These are phyloP conservation scores for Aspergillus baeticus DNA, from an alignment of 495 filamentous ascomycete genomes.

Conservation along the genomic window DNA sequence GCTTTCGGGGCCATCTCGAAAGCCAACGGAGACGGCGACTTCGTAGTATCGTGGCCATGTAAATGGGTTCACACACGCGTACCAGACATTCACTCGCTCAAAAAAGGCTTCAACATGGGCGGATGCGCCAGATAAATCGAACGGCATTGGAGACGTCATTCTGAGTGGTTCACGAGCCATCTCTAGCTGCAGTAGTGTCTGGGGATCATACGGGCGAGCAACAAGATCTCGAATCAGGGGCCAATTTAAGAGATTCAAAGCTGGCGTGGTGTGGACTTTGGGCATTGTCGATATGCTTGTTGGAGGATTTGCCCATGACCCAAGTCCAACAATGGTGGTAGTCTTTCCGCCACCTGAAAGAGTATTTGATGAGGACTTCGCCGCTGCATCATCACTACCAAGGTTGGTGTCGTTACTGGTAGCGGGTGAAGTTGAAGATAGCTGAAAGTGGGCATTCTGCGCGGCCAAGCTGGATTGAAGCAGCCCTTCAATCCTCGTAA, in stretches of 20 bases:
- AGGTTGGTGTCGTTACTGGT: slow-evolving; percentile 69
- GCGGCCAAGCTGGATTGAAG: slow-evolving; percentile 63
- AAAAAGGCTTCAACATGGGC: slow-evolving; percentile 77
- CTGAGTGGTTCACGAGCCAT: slow-evolving; percentile 73
- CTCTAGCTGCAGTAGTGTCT: slow-evolving; percentile 77
- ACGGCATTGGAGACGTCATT: slow-evolving; percentile 53
- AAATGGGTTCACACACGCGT: slow-evolving; percentile 80
- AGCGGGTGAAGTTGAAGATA: slow-evolving; percentile 59
- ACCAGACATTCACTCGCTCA: slow-evolving; percentile 78
- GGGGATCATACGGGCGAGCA: slow-evolving; percentile 71
- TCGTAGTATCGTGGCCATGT: slow-evolving; percentile 76
- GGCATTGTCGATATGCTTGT: slow-evolving; percentile 83
- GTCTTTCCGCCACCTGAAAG: slow-evolving; percentile 51
- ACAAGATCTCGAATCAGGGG: slow-evolving; percentile 76
- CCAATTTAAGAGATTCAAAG: slow-evolving; percentile 76
- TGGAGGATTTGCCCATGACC: slow-evolving; percentile 65
- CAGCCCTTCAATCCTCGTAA: slow-evolving; percentile 72
- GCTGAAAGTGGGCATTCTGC: slow-evolving; percentile 48
- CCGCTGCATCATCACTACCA: slow-evolving; percentile 61
- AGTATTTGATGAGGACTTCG: slow-evolving; percentile 35
- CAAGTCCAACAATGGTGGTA: slow-evolving; percentile 64
- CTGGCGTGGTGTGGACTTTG: slow-evolving; percentile 76
- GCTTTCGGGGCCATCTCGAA: slow-evolving; percentile 74
- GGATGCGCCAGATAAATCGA: slow-evolving; percentile 73
- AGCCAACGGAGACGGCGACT: slow-evolving; percentile 66